Evolutionary conservation across 2,329 filamentous ascomycete species (phyloP), one percentile per base, ranked within the genome.

Genomic region (Leptosphaerulina australis): DNA sequence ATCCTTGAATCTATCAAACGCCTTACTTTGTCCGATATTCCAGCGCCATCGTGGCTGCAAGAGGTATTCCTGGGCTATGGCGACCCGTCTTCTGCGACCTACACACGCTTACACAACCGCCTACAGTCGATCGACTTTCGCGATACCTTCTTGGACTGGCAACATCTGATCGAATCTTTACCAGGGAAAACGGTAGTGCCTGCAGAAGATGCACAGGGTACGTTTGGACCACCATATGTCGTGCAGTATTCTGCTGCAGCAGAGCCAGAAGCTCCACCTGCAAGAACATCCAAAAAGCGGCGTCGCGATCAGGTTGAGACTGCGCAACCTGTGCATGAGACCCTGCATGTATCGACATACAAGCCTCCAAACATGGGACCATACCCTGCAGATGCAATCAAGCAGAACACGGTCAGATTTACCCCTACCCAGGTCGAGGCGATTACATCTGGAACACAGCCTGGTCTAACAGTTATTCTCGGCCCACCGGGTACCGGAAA

Each of bases 31-130:
- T 91, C 91, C 0, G 90, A 96, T 62, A 86, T 93, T 15, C 88
- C 90, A 5, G 80, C 97, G 44, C 91, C 94, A 11, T 83, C 87
- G 2, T 99, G 94, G 94, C 80, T 99, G 33, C 91, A 96, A 65
- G 94, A 97, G 60, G 93, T 97, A 8, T 99, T 97, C 72, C 78
- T 99, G n/a, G 94, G 94, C 3, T 97, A 96, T 70, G 94, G 94
- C 36, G 92, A 99, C 72, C 93, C 94, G 50, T 83, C 90, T 22
- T 87, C 89, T 50, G 94, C 94, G 25, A 88, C 85, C 17, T 96
- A 96, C 75, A 91, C 89, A 56, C 87, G 91, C 40, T 76, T 99
- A 12, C 77, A 88, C 1, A 94, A 91, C 69, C 83, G 86, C 50
- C 79, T 96, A 56, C 85, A 85, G 63, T 89, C 83, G 46, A 79